A percentile compares a stretch with the other conserved stretches of the same genome.
These are phyloP conservation scores for Incumbomyces delicatus DNA, from an alignment of 2,329 filamentous ascomycete species.

Conservation along the genomic window DNA sequence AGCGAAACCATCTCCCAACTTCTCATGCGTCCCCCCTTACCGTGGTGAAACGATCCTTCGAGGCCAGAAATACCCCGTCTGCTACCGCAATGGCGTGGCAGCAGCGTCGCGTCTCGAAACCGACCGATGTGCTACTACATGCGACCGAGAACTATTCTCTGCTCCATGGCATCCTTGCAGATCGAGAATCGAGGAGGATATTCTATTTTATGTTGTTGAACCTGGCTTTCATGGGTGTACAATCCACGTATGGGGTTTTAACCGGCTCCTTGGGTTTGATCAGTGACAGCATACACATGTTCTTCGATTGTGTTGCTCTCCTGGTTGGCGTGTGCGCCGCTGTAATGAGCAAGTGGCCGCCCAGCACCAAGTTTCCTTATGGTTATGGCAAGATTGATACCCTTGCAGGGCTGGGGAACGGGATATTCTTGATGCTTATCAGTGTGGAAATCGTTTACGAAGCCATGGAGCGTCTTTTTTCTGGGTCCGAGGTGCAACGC, in stretches of 20 bases:
- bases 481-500: slow-evolving; percentile 73
- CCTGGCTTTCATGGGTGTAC: slow-evolving; percentile 87
- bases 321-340: slow-evolving; percentile 83
- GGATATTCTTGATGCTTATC: slow-evolving; percentile 90
- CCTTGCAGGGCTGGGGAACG: slow-evolving; percentile 90
- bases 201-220: slow-evolving; percentile 98
- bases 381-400: slow-evolving; percentile 97
- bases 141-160: slow-evolving; percentile 64
- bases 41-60: slow-evolving; percentile 1
- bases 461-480: slow-evolving; percentile 75
- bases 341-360: slow-evolving; percentile 94
- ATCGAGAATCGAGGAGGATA: slow-evolving; percentile 87
- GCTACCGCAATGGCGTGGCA: not conserved
- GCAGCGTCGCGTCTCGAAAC: slow-evolving; percentile 25
- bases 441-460: slow-evolving; percentile 95
- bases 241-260: slow-evolving; percentile 86
- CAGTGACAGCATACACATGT: slow-evolving; percentile 98
- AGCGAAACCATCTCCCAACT: no score
- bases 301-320: slow-evolving; percentile 92
- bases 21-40: not conserved
- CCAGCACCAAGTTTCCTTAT: slow-evolving; percentile 80
- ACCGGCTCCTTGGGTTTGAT: slow-evolving; percentile 91
- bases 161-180: slow-evolving; percentile 72
- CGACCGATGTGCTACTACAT: slow-evolving; percentile 65
- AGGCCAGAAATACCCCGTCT: not conserved